Evolutionary conservation across 83 land plant genomes (phyloP).

Genomic region (Picea mariana): DNA sequence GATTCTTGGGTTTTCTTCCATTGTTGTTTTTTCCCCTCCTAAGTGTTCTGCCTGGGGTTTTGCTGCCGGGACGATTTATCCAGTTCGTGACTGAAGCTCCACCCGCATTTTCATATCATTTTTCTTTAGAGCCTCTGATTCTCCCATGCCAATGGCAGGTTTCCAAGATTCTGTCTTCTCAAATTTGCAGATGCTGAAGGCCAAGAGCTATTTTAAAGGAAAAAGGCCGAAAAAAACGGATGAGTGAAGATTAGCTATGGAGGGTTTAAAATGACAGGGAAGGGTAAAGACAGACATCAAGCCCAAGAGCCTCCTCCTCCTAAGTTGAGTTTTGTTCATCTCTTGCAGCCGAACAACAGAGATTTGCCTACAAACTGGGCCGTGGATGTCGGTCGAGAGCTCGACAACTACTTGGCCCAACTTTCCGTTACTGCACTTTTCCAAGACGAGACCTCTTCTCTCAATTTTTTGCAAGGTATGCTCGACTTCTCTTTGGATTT

Average conservation of each 20-base stretch:
- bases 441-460: conserved; percentile 34
- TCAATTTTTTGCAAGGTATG: conserved; percentile 93
- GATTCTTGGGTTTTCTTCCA: no score
- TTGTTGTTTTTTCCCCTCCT: no score
- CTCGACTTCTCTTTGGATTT: background rate
- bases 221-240: background rate
- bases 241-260: background rate
- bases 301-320: background rate
- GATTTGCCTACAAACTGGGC: conserved; percentile 85
- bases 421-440: conserved; percentile 60
- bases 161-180: no score
- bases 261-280: conserved; percentile 1
- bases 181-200: background rate
- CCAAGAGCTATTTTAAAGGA: background rate
- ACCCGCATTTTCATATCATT: no score
- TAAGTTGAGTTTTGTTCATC: conserved; percentile 22
- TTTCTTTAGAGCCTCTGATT: no score
- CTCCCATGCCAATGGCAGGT: no score
- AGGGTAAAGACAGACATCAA: background rate
- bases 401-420: conserved; percentile 78
- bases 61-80: no score
- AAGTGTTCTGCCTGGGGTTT: no score
- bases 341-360: conserved; percentile 67
- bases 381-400: conserved; percentile 80
- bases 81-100: no score